phyloP scores from a whole-genome alignment of 2,329 filamentous ascomycete species.

The Aspergillus eucalypticola region DNA sequence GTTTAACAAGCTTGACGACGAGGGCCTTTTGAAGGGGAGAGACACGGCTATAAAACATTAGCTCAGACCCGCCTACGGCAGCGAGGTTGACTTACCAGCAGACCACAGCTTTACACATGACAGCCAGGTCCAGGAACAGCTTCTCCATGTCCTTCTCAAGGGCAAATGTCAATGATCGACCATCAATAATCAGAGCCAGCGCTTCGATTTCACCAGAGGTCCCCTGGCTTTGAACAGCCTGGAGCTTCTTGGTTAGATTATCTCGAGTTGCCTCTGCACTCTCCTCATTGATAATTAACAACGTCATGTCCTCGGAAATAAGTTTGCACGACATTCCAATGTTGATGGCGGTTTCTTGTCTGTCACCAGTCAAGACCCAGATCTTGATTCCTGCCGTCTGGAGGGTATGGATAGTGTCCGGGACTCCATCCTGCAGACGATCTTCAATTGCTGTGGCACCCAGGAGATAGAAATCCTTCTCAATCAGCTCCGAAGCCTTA shows the following conservation, averaged over 20 bases:
- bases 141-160: slow-evolving; percentile 93
- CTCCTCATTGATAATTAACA: slow-evolving; percentile 95
- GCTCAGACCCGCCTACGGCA: background rate
- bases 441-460: slow-evolving; percentile 98
- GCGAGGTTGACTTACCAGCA: slow-evolving; percentile 60
- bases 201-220: slow-evolving; percentile 68
- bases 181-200: slow-evolving; percentile 90
- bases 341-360: slow-evolving; percentile 98
- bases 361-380: slow-evolving; percentile 95
- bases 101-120: slow-evolving; percentile 98
- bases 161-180: slow-evolving; percentile 89
- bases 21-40: slow-evolving; percentile 95
- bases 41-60: slow-evolving; percentile 66
- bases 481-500: slow-evolving; percentile 94
- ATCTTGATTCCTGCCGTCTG: slow-evolving; percentile 98
- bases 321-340: slow-evolving; percentile 99
- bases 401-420: slow-evolving; percentile 95
- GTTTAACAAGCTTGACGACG: slow-evolving; percentile 97
- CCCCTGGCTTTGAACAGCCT: slow-evolving; percentile 82
- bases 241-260: slow-evolving; percentile 89
- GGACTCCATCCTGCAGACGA: slow-evolving; percentile 92
- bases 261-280: slow-evolving; percentile 73
- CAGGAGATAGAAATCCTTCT: slow-evolving; percentile 85
- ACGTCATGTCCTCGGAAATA: slow-evolving; percentile 97
- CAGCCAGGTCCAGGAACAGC: slow-evolving; percentile 84